Base-by-base conservation (phyloP, 768 basidiomycete genomes). In the Sistotremastrum niveocremeum region DNA sequence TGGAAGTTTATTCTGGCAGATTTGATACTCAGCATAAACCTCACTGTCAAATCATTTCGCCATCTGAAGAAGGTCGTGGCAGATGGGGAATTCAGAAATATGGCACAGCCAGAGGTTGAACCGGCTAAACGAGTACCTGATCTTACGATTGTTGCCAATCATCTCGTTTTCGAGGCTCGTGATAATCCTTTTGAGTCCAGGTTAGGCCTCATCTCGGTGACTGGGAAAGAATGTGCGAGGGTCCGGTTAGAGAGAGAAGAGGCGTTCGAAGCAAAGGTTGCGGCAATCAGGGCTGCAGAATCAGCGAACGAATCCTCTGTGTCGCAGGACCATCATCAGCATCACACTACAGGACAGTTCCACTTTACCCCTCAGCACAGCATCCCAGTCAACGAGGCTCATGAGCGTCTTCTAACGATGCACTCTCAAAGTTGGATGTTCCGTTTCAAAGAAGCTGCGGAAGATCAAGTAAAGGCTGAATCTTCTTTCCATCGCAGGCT, bases 151-250 rank as follows among this genome's bases (percentile, higher is more conserved):
- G 20, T 20, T 20, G 20, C 20, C 20, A 20, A 20, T 20, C 20
- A 20, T 20, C 20, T 20, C 20, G 20, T 20, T 20, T 20, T 20
- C 20, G 90, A 95, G 60, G 79, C 79, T 29, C 76, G 78, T 28
- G 93, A 98, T 59, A 85, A 90, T 54, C 74, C 80, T 1, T 77
- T 95, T 47, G 93, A 98, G 61, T 72, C 74, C 10, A 75, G 70
- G 49, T 62, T 95, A 12, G 83, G 77, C 34, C 66, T 83, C 6
- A 84, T 88, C 32, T 85, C 76, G 70, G 69, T 74, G 48, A 73
- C 77, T 41, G 90, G 88, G 0, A 62, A 73, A 35, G 74, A 77
- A 36, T 90, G 89, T 41, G 78, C 80, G 37, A 72, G 71, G 44
- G 71, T 76, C 9, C 69, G 91, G 32, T 61, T 78, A 39, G 82